A percentile compares a stretch with the other conserved stretches of the same genome.
These are phyloP conservation scores for Dinochytrium kinnereticum DNA, from an alignment of 371 early-diverging fungal genomes.

Conservation along the genomic window DNA sequence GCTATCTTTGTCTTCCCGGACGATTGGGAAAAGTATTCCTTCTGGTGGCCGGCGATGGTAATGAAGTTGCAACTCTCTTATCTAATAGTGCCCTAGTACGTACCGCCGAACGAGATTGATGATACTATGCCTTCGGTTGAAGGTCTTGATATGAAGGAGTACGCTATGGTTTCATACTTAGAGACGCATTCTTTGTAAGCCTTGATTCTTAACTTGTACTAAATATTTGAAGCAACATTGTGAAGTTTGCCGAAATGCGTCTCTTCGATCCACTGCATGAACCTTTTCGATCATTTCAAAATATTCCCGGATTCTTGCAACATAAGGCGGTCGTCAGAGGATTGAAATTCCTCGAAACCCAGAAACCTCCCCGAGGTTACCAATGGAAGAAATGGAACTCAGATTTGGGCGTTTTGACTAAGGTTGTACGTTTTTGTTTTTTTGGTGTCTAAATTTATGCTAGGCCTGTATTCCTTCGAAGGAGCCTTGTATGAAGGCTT, in stretches of 20 bases:
- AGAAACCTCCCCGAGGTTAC: not conserved
- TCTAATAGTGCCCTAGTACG: conserved; percentile 23
- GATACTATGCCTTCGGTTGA: conserved; percentile 29
- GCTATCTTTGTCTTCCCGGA: conserved; percentile 43
- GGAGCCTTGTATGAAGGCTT: not conserved
- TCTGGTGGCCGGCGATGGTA: conserved; percentile 54
- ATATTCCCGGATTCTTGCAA: not conserved
- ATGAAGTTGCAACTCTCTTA: not conserved
- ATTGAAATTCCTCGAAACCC: conserved; percentile 22
- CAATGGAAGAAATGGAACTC: not conserved
- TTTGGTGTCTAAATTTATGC: too few relatives aligned
- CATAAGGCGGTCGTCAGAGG: conserved; percentile 25
- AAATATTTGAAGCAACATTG: conserved; percentile 25
- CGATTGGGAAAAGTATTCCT: conserved; percentile 15
- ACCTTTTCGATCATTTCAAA: conserved; percentile 40
- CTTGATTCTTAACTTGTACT: not conserved
- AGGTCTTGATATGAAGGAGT: not conserved
- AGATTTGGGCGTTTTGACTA: not conserved
- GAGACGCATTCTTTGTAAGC: conserved; percentile 31
- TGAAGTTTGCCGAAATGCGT: conserved; percentile 32
- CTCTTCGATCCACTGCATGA: conserved; percentile 47
- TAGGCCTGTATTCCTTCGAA: too few relatives aligned
- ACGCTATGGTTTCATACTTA: conserved; percentile 35
- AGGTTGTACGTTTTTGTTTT: not conserved
- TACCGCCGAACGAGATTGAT: conserved; percentile 42